A percentile compares a stretch with the other conserved stretches of the same genome.
Evolutionary conservation across 306 rosid species (phyloP).

Genomic region (Citrullus amarus): DNA sequence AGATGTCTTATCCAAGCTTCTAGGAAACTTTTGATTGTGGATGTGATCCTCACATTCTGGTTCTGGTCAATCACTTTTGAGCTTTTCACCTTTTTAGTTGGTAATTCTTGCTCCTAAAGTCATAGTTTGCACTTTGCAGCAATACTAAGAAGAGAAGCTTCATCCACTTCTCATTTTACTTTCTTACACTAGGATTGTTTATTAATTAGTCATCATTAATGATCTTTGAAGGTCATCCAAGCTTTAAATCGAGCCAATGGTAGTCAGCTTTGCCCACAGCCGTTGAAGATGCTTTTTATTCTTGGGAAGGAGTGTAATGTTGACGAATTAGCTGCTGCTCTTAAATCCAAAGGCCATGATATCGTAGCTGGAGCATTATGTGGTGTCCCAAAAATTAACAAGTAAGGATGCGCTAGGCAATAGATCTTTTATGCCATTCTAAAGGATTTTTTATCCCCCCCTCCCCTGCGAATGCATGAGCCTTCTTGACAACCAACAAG

Average conservation of each 20-base stretch:
- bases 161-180: neutral
- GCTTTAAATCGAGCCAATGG: conserved; percentile 25
- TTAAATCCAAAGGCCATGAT: conserved; percentile 38
- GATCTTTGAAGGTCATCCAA: conserved; percentile 35
- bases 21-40: neutral
- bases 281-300: conserved; percentile 32
- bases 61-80: neutral
- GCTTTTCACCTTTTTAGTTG: neutral
- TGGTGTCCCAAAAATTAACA: conserved; percentile 18
- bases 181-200: neutral
- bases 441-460: neutral
- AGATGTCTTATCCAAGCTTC: neutral
- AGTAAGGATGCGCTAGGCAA: conserved; percentile 17
- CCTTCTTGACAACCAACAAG: neutral
- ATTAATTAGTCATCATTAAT: conserved; percentile 2
- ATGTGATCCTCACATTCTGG: neutral
- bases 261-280: conserved; percentile 8
- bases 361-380: conserved; percentile 13
- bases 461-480: no score
- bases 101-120: neutral
- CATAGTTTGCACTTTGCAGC: conserved; percentile 1
- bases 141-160: neutral
- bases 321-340: conserved; percentile 23
- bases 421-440: neutral
- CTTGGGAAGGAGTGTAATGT: conserved; percentile 31